phyloP scores from a whole-genome alignment of 352 stramenopile species.

The Pythium aquatile region DNA sequence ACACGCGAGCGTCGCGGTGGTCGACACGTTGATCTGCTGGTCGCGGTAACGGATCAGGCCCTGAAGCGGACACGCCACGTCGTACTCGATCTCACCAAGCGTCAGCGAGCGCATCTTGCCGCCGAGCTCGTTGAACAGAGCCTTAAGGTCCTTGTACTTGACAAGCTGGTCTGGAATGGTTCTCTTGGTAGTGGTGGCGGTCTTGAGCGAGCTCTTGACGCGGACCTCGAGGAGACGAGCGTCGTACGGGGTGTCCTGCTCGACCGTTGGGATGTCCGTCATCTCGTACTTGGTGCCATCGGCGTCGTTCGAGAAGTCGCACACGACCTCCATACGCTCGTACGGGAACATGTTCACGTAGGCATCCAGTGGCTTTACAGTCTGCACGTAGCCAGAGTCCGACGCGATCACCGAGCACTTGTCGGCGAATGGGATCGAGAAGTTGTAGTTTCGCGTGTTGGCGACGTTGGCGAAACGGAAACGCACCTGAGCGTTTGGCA shows the following conservation, averaged over 20 bases:
- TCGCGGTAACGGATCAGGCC: constrained; percentile 52
- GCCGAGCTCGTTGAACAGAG: constrained; percentile 42
- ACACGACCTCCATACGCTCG: constrained; percentile 57
- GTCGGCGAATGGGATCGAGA: constrained; percentile 60
- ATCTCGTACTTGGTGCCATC: constrained; percentile 53
- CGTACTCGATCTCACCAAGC: constrained; percentile 56
- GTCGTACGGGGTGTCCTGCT: constrained; percentile 49
- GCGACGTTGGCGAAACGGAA: constrained; percentile 57
- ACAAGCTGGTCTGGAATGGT: constrained; percentile 40
- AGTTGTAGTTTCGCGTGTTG: constrained; percentile 76
- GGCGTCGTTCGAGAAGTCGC: constrained; percentile 44
- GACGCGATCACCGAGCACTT: constrained; percentile 62
- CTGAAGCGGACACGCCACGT: constrained; percentile 36
- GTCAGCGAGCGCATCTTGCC: constrained; percentile 55
- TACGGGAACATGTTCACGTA: constrained; percentile 55
- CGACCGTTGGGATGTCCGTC: constrained; percentile 40
- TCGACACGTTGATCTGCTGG: constrained; percentile 53
- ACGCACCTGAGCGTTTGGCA: constrained; percentile 57
- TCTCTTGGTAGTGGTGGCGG: constrained; percentile 31
- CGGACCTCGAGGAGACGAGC: constrained; percentile 53
- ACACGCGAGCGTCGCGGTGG: constrained; percentile 47
- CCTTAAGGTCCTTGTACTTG: constrained; percentile 52
- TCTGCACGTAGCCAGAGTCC: constrained; percentile 64
- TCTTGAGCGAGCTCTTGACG: constrained; percentile 38
- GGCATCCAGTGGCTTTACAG: constrained; percentile 21